phyloP scores from a whole-genome alignment of 129 eudicot species.

The Chrysanthemum seticuspe region DNA sequence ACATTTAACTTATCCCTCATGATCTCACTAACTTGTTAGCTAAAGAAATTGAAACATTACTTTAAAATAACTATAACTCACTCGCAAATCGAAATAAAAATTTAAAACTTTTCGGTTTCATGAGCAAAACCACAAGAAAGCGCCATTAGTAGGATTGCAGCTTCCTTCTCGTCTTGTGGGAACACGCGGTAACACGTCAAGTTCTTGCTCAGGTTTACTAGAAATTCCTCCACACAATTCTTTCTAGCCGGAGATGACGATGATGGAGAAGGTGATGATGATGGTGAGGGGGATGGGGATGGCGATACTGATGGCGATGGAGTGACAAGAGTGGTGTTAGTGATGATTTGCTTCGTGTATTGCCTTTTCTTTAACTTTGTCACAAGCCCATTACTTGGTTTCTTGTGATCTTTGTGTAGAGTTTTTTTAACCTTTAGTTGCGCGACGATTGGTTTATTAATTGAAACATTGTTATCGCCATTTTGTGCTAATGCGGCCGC shows the following conservation, averaged over 20 bases:
- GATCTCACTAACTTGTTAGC: constrained; percentile 18
- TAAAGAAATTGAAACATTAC: constrained; percentile 15
- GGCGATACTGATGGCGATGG: neutral
- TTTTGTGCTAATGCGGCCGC: constrained; percentile 32
- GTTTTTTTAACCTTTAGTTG: constrained; percentile 18
- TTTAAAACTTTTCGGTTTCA: constrained; percentile 12
- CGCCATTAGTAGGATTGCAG: constrained; percentile 62
- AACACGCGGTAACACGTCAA: constrained; percentile 28
- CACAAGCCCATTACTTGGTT: constrained; percentile 22
- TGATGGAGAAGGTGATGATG: neutral
- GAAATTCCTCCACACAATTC: constrained; percentile 41
- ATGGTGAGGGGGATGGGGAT: neutral
- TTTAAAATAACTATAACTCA: constrained; percentile 25
- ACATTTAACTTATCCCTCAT: constrained; percentile 10
- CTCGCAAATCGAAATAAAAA: constrained; percentile 5
- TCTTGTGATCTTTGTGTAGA: constrained; percentile 29
- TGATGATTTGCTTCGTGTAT: constrained; percentile 22
- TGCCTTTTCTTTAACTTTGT: constrained; percentile 31
- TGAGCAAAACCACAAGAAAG: constrained; percentile 56
- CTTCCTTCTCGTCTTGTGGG: constrained; percentile 61
- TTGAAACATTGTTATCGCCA: neutral
- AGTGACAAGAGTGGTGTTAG: neutral
- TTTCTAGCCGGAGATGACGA: constrained; percentile 16
- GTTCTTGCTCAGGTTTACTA: constrained; percentile 37
- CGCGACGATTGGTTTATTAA: constrained; percentile 13